Base-by-base conservation (phyloP, 306 rosid species). In the Gastrolobium villosum region DNA sequence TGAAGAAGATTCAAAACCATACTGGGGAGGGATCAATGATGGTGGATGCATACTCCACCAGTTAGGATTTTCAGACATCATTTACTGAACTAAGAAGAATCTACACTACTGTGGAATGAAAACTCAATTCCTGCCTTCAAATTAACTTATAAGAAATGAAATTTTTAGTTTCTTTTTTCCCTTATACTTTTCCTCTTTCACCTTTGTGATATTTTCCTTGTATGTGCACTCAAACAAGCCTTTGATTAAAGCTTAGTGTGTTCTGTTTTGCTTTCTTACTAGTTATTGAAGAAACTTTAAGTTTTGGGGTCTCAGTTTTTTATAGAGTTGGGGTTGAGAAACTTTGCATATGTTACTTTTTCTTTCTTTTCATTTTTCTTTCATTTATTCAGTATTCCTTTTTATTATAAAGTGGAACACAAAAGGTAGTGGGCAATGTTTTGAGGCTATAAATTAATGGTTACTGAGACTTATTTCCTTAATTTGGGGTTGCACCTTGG, bases 51-150 rank as follows among this genome's bases (percentile, higher is more conserved):
- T 88, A 79, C 78, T 84, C 97, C 98, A 94, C 96, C 97, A 91
- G 79, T 89, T 94, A 87, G 97, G 97, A 94, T 91, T 90, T 74
- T 91, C 91, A 61, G 91, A 90, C 98, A 94, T 91, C 97, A 94
- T 94, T 86, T 87, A 88, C 81, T 74, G 54, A 76, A 69, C 79
- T 70, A 35, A 20, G 53, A 61, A 15, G 36, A 49, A 14, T 65
- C 71, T 72, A 20, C 26, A 20, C 26, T 20, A 59, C 3, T 60
- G 55, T 4, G 34, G 31, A 39, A 76, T 20, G 26, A 20, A 41
- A 40, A 41, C 14, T 65, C n/a, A 64, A 65, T 48, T 65, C 53
- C 4, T 41, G 49, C 14, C 14, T 7, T 14, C 8, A 65, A 66
- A 66, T 66, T 54, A 66, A 43, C 20, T 43, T 10, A 32, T 66